Evolutionary conservation across 192 early-diverging fungal species (phyloP).

Genomic region (Pilobolus umbonatus): DNA sequence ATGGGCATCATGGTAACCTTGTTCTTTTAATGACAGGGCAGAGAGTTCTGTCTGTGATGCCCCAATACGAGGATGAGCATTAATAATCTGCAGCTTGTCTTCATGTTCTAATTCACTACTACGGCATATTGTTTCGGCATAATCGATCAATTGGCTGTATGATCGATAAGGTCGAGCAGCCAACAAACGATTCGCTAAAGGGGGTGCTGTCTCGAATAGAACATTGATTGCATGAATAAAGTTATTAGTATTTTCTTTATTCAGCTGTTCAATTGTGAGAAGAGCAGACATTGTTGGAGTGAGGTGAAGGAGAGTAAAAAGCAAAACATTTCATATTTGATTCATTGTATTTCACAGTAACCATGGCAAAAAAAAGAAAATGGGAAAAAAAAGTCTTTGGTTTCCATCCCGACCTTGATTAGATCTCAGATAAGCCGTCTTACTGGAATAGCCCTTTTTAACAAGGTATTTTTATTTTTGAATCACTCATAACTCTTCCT

Average conservation of each 20-base stretch:
- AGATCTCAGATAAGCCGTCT: no score
- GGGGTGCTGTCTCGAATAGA: conserved; percentile 82
- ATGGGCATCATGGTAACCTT: conserved; percentile 47
- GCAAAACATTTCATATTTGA: no score
- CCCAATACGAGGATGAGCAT: conserved; percentile 89
- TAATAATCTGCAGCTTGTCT: conserved; percentile 77
- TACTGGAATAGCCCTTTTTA: no score
- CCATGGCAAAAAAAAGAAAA: not conserved
- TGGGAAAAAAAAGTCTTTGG: not conserved
- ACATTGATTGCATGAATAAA: conserved; percentile 61
- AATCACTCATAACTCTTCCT: no score
- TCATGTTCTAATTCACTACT: conserved; percentile 48
- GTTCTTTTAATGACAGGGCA: conserved; percentile 66
- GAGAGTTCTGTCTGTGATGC: conserved; percentile 65
- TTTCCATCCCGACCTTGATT: no score
- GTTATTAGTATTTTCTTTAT: conserved; percentile 45
- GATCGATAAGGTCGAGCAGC: conserved; percentile 64
- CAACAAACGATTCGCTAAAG: conserved; percentile 69
- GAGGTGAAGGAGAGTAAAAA: no score
- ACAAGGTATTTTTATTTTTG: no score
- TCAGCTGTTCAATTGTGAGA: conserved; percentile 62
- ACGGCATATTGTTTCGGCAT: conserved; percentile 38
- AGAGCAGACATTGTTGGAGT: conserved; percentile 42
- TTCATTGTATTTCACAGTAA: no score
- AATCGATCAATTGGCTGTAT: conserved; percentile 66